Percentiles rank a stretch among this genome's conserved stretches.
Evolutionary conservation across 2,329 filamentous ascomycete species (phyloP).

Genomic region (Cladophialophora carrionii): DNA sequence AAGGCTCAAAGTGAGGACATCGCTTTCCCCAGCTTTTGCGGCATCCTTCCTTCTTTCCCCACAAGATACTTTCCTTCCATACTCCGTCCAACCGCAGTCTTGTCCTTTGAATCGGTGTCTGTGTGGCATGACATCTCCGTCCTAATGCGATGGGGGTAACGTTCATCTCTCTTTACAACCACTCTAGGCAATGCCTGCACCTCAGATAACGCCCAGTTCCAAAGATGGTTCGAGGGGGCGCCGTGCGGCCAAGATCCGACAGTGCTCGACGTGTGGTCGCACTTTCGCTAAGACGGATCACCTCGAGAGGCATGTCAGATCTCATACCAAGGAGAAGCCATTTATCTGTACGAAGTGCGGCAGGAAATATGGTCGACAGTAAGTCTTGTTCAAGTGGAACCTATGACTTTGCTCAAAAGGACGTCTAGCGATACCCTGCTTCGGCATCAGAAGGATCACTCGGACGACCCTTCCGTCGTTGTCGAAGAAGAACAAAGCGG

Average conservation of each 20-base stretch:
- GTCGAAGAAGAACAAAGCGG: background rate
- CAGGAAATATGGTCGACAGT: conserved; percentile 34
- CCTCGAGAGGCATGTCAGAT: conserved; percentile 42
- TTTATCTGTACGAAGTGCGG: conserved; percentile 37
- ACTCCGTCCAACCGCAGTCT: background rate
- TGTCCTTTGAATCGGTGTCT: background rate
- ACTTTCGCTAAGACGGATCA: conserved; percentile 43
- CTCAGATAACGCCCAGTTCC: background rate
- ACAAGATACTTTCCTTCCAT: background rate
- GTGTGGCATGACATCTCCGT: background rate
- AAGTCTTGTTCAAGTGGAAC: conserved; percentile 11
- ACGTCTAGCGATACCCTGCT: conserved; percentile 31
- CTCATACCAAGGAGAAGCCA: conserved; percentile 44
- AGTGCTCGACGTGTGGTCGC: conserved; percentile 35
- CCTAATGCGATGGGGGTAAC: conserved; percentile 3
- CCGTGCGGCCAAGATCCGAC: conserved; percentile 27
- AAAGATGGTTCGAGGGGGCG: conserved; percentile 24
- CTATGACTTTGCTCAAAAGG: background rate
- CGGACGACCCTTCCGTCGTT: conserved; percentile 10
- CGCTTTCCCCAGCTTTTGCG: background rate
- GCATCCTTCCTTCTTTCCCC: background rate
- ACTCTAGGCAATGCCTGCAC: conserved; percentile 19
- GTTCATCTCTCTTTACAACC: background rate
- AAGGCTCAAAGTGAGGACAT: background rate
- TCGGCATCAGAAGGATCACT: conserved; percentile 34